Conservation (phyloP, 2,329 filamentous ascomycete genomes). For the Trichocomaceae sp. region DNA sequence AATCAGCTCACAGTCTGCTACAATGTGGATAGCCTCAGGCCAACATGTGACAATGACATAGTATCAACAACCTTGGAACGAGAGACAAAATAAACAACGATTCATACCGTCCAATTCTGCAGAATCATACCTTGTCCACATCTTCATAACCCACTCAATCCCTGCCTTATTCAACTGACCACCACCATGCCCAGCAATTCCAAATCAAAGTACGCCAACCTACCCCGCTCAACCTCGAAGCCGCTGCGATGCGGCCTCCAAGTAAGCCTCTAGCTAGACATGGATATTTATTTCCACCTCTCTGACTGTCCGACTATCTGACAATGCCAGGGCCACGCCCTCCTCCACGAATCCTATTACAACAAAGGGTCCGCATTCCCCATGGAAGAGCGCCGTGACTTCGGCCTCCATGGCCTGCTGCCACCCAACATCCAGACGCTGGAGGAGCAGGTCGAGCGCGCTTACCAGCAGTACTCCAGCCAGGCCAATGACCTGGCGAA, state of each 20-base stretch:
- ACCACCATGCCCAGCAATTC: constrained; percentile 2
- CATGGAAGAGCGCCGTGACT: constrained; percentile 58
- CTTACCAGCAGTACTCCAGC: constrained; percentile 70
- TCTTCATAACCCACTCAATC: too few relatives aligned
- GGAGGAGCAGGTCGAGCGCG: constrained; percentile 67
- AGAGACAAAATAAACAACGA: too few relatives aligned
- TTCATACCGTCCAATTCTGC: too few relatives aligned
- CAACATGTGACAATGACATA: too few relatives aligned
- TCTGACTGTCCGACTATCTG: background rate
- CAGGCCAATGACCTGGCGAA: constrained; percentile 63
- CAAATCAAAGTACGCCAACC: constrained; percentile 23
- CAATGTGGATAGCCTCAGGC: too few relatives aligned
- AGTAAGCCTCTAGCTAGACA: constrained; percentile 14
- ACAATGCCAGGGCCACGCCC: constrained; percentile 39
- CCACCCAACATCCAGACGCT: constrained; percentile 67
- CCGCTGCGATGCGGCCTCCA: constrained; percentile 26
- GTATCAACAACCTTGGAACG: too few relatives aligned
- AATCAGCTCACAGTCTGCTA: too few relatives aligned
- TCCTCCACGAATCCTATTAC: constrained; percentile 60
- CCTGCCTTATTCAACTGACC: too few relatives aligned
- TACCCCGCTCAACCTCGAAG: constrained; percentile 26
- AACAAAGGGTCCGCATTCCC: constrained; percentile 83
- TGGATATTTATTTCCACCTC: too few relatives aligned
- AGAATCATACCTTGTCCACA: too few relatives aligned
- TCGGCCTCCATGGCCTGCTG: constrained; percentile 66